phyloP scores from a whole-genome alignment of 2,329 filamentous ascomycete genomes.

The Coniosporium uncinatum region DNA sequence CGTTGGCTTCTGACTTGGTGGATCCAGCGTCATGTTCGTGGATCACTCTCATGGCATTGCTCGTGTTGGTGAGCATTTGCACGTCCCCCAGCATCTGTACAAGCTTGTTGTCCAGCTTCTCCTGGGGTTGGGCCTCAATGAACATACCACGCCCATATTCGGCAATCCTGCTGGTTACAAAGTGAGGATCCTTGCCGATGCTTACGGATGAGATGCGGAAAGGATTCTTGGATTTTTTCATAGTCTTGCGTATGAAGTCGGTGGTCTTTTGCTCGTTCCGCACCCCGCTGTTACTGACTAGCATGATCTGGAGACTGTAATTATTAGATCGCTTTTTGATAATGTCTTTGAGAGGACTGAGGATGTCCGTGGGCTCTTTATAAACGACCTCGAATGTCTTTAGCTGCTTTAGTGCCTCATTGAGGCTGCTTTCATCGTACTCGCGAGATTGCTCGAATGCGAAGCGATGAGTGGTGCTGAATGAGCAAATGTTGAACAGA shows the following conservation, averaged over 20 bases:
- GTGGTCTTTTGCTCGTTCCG: slow-evolving; percentile 44
- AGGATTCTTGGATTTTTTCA: slow-evolving; percentile 29
- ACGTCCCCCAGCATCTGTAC: slow-evolving; percentile 71
- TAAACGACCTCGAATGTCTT: slow-evolving; percentile 35
- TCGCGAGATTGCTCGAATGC: slow-evolving; percentile 41
- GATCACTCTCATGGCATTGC: slow-evolving; percentile 59
- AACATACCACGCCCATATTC: slow-evolving; percentile 51
- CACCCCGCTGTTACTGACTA: slow-evolving; percentile 52
- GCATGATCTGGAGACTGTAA: slow-evolving; percentile 44
- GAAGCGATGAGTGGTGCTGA: slow-evolving; percentile 43
- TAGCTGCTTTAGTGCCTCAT: slow-evolving; percentile 35
- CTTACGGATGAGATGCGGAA: slow-evolving; percentile 53
- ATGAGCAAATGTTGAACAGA: slow-evolving; percentile 68
- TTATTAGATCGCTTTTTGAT: slow-evolving; percentile 39
- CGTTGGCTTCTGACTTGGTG: slow-evolving; percentile 58
- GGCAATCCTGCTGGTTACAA: slow-evolving; percentile 53
- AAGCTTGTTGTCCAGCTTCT: slow-evolving; percentile 64
- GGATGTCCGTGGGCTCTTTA: slow-evolving; percentile 51
- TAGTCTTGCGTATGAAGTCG: slow-evolving; percentile 36
- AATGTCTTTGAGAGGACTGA: slow-evolving; percentile 37
- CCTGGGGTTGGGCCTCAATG: slow-evolving; percentile 55
- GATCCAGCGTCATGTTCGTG: slow-evolving; percentile 35
- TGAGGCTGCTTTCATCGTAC: slow-evolving; percentile 38
- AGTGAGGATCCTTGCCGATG: slow-evolving; percentile 47
- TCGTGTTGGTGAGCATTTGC: slow-evolving; percentile 57